Base-by-base conservation (phyloP, 805 yeast species). In the Barnettozyma siamensis region DNA sequence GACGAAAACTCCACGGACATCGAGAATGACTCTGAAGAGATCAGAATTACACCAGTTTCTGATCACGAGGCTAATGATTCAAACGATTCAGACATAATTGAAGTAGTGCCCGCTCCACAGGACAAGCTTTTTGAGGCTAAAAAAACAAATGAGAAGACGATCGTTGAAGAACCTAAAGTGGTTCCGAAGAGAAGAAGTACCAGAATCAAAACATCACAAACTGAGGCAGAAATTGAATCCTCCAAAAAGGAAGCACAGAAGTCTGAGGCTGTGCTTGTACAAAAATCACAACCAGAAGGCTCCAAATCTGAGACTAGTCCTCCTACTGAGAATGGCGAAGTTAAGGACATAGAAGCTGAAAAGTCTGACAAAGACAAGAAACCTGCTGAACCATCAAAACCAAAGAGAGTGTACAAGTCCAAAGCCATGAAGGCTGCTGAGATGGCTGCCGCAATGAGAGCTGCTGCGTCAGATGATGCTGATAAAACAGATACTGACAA, bases 361-460 rank as follows among this genome's bases (percentile, higher is more conserved):
- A 35, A 26, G 29, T 9, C 26, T 13, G 30, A 18, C 10, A 18
- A 15, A 23, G 12, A 19, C 2, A 35, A 40, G 19, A 33, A 38
- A 21, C 24, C 24, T 27, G 43, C 45, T 15, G 41, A 43, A 29
- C 41, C 36, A 2, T 10, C 17, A 16, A 32, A 43, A 24, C 35
- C 38, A 11, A 32, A 43, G 16, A 27, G 41, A 27, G 16, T 10
- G 3, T 37, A 40, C 10, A 35, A 37, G 23, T n/a, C 38, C 4
- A 43, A 40, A 17, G 36, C 40, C 8, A 16, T 32, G 2, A 44
- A 34, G 20, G 43, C 46, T 23, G 39, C 43, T 26, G 46, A 40
- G 18, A 1, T 33, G 5, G 46, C 46, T n/a, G 40, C 37, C 16
- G 37, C 38, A 12, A 37, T 37, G 41, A 33, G 41, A 33, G 47